phyloP scores from a whole-genome alignment of 768 basidiomycete species.

The Botryobasidium botryosum region DNA sequence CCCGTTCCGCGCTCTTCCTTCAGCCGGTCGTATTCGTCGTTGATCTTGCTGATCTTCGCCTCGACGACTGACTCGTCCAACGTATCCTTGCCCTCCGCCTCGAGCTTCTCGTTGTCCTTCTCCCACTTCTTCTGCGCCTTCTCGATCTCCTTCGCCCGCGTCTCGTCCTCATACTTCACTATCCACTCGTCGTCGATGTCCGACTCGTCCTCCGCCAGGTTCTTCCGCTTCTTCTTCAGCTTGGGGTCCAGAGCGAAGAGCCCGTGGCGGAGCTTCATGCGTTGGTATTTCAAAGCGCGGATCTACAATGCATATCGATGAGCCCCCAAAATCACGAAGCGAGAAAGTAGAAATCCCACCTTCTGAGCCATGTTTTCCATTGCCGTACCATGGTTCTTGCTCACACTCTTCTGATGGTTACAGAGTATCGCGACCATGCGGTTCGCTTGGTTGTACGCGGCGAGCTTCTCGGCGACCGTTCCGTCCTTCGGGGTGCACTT shows the following conservation, averaged over 20 bases:
- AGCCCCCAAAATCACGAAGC: not conserved
- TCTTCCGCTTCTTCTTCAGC: slow-evolving; percentile 61
- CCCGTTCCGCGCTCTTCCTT: slow-evolving; percentile 67
- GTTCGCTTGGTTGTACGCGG: slow-evolving; percentile 94
- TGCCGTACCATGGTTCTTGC: slow-evolving; percentile 81
- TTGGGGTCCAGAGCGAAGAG: slow-evolving; percentile 64
- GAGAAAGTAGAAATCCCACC: slow-evolving; percentile 29
- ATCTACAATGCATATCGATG: slow-evolving; percentile 50
- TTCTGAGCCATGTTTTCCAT: slow-evolving; percentile 92
- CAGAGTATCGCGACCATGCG: slow-evolving; percentile 93
- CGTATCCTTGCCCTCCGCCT: slow-evolving; percentile 46
- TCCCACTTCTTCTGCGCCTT: slow-evolving; percentile 84
- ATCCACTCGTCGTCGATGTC: slow-evolving; percentile 93
- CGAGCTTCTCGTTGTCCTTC: slow-evolving; percentile 82
- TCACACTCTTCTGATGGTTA: slow-evolving; percentile 93
- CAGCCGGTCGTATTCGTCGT: slow-evolving; percentile 59
- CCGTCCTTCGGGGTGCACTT: slow-evolving; percentile 39
- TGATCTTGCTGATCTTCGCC: slow-evolving; percentile 49
- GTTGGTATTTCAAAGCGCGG: slow-evolving; percentile 82
- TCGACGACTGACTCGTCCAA: slow-evolving; percentile 46
- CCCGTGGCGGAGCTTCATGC: slow-evolving; percentile 88
- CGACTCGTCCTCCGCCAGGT: slow-evolving; percentile 66
- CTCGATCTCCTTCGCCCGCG: slow-evolving; percentile 71
- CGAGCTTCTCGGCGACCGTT: slow-evolving; percentile 86
- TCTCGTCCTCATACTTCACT: slow-evolving; percentile 54